Percentiles rank a stretch among this genome's conserved stretches.
Evolutionary conservation across 768 basidiomycete species (phyloP).

Genomic region (Mycena metata): DNA sequence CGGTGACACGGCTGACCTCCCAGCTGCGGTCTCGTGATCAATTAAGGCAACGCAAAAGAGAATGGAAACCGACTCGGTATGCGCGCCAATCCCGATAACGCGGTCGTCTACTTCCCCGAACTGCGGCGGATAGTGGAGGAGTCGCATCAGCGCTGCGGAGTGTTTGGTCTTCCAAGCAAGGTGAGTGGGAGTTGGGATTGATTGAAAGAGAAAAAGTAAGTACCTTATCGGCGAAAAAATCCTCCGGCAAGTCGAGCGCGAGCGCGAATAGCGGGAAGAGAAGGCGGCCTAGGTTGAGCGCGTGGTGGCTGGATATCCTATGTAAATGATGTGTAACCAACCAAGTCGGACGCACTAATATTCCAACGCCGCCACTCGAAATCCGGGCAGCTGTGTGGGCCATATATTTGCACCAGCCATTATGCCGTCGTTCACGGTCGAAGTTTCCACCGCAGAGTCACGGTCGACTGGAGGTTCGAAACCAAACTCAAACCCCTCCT

Average conservation of each 20-base stretch:
- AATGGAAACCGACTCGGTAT: constrained; percentile 70
- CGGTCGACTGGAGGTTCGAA: constrained; percentile 64
- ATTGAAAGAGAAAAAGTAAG: background rate
- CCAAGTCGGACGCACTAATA: constrained; percentile 70
- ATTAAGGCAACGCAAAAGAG: background rate
- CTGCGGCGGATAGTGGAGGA: constrained; percentile 85
- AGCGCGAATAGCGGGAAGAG: constrained; percentile 81
- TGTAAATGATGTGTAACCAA: too few species aligned
- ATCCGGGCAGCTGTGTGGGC: constrained; percentile 74
- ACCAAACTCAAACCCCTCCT: constrained; percentile 92
- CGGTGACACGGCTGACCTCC: constrained; percentile 53
- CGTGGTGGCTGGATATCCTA: constrained; percentile 49
- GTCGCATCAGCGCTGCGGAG: constrained; percentile 73
- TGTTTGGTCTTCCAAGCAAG: constrained; percentile 63
- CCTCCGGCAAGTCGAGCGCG: constrained; percentile 69
- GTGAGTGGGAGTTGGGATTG: too few species aligned
- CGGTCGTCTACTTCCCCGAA: constrained; percentile 69
- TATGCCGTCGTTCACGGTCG: constrained; percentile 57
- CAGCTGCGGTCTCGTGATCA: constrained; percentile 46
- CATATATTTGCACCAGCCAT: constrained; percentile 85
- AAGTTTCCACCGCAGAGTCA: constrained; percentile 40
- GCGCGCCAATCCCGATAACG: constrained; percentile 88
- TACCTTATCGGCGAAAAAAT: constrained; percentile 81
- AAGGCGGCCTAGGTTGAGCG: constrained; percentile 49
- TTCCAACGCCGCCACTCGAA: constrained; percentile 67